Conservation (phyloP, 768 basidiomycete genomes). For the Russula olivacea region DNA sequence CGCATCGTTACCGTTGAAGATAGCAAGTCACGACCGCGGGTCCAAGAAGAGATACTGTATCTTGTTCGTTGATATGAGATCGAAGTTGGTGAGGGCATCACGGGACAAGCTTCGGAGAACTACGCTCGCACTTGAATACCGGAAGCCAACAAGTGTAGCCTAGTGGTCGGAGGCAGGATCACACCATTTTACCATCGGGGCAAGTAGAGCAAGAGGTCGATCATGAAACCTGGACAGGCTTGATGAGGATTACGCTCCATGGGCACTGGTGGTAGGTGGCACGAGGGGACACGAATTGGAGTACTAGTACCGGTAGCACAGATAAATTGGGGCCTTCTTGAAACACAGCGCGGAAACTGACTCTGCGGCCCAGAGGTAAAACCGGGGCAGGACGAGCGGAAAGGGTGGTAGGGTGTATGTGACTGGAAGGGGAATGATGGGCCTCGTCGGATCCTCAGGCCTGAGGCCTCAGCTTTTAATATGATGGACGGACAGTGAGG, state of each 20-base stretch:
- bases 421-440: too few species aligned
- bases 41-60: too few species aligned
- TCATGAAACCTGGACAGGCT: constrained; percentile 29
- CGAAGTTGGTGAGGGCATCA: too few species aligned
- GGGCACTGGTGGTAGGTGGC: neutral
- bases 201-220: neutral
- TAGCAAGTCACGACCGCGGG: too few species aligned
- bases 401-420: neutral
- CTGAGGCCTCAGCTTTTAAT: too few species aligned
- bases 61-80: too few species aligned
- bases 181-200: neutral
- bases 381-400: neutral
- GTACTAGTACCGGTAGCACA: neutral
- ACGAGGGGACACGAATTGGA: neutral
- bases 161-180: neutral
- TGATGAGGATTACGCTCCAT: constrained; percentile 36
- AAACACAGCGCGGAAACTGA: neutral
- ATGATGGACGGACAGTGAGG: neutral
- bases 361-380: neutral
- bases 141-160: too few species aligned
- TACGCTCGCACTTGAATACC: too few species aligned
- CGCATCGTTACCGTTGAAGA: too few species aligned
- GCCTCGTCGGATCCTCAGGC: too few species aligned
- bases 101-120: too few species aligned
- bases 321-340: neutral